Evolutionary conservation across 371 early-diverging fungal genomes (phyloP), one percentile per base, ranked within the genome.

Genomic region (Mortierella sp.): DNA sequence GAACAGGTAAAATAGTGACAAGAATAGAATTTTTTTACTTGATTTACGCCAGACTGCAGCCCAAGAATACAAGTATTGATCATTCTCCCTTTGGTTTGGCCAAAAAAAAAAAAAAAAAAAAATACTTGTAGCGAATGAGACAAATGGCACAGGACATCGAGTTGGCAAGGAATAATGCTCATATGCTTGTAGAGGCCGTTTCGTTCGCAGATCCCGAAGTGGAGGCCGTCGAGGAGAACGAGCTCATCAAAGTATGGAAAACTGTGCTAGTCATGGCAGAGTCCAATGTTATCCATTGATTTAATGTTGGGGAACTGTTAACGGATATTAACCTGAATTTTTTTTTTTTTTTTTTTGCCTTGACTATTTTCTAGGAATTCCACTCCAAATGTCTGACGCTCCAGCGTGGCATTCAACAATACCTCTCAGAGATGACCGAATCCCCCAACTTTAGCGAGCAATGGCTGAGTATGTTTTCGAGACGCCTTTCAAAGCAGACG

Each of bases 121-220:
- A n/a, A n/a, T 16, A 16, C 18, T 18, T 5, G 19, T 16, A 76
- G 72, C 72, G 67, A 68, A 68, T 72, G 72, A 44, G 79, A 59
- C 79, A 77, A 56, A 75, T 82, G 74, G 69, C 81, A 15, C 80
- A 80, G 52, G 80, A 75, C 61, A 82, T 82, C 19, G 82, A 82
- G 16, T 50, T 82, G 18, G 75, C 80, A 28, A 62, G 80, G 56
- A 82, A 82, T 29, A 80, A 71, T 23, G 72, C 79, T 18, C 82
- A 80, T 45, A 75, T 82, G 80, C 43, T 82, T 57, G 80, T 51
- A 15, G 80, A 82, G 59, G 80, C 82, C 0, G 62, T 82, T 19
- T 80, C 82, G 14, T 82, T 82, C 56, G 72, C 81, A 21, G 82
- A 82, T 52, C 82, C 82, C 16, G 82, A 82, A 18, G 37, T 62